Base-by-base conservation (phyloP, 1,139 yeast species). In the Blastobotrys apis region DNA sequence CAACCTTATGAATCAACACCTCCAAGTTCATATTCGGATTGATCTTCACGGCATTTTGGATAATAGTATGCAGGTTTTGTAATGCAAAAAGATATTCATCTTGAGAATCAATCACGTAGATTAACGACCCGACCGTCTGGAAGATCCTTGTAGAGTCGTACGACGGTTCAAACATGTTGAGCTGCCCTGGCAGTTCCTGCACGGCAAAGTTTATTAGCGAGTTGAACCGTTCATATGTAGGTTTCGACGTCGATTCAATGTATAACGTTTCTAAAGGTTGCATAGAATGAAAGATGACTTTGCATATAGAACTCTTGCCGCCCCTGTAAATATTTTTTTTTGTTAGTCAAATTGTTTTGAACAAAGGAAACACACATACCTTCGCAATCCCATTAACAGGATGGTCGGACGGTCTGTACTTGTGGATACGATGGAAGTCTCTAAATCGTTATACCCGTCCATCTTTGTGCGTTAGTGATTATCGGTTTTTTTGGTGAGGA, bases 151-250 rank as follows among this genome's bases (percentile, higher is more conserved):
- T 90, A 13, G 86, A 78, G 58, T 90, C 97, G 23, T 70, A 63
- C 8, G 70, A 63, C 4, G 95, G 92, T 56, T 88, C 96, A 62
- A 87, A 86, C 60, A 86, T 79, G 61, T 88, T 87, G 52, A 90
- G 67, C 64, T 92, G 97, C 1, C 97, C 98, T 0, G 98, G 98
- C 23, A 92, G 71, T 62, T 92, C 98, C 84, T 88, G 86, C n/a
- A 92, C 92, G 12, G 90, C 83, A 44, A 92, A 71, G 60, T 88
- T 94, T 36, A 90, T 85, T 46, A 92, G 72, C 6, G 95, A 85
- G 25, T 69, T 67, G 56, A 71, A 66, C 41, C 52, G 50, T 45
- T 64, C 67, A n/a, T 53, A 51, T 1, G 94, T 84, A 1, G 97
- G 97, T 55, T 82, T 84, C 3, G 94, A 77, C 0, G 98, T 92